These are phyloP conservation scores for Penicillium verhagenii DNA, from an alignment of 495 filamentous ascomycete genomes.

Conservation along the genomic window DNA sequence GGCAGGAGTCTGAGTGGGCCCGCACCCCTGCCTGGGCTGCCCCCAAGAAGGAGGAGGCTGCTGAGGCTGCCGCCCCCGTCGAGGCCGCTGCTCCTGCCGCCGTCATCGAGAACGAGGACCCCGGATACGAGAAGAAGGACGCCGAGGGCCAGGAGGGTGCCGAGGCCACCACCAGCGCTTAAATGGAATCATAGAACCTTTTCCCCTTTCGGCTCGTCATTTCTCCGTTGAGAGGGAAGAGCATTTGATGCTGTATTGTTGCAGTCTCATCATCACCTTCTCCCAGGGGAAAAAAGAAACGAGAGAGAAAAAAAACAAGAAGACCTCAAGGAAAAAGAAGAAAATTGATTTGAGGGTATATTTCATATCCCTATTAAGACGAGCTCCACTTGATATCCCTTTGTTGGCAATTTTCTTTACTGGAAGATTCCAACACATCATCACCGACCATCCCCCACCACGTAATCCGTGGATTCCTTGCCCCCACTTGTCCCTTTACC, in stretches of 20 bases:
- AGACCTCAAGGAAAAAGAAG: background rate
- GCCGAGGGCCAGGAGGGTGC: slow-evolving; percentile 28
- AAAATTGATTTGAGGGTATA: background rate
- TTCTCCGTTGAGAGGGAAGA: slow-evolving; percentile 7
- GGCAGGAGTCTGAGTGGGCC: slow-evolving; percentile 77
- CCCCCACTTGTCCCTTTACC: slow-evolving; percentile 41
- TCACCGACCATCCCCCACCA: slow-evolving; percentile 19
- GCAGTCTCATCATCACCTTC: background rate
- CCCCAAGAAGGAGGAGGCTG: slow-evolving; percentile 32
- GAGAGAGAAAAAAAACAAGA: background rate
- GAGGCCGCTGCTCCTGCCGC: slow-evolving; percentile 16
- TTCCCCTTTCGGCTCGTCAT: slow-evolving; percentile 13
- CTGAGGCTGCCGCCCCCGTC: slow-evolving; percentile 12
- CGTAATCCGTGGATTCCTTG: slow-evolving; percentile 15
- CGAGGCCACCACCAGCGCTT: slow-evolving; percentile 36
- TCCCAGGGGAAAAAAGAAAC: background rate
- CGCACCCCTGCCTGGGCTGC: slow-evolving; percentile 68
- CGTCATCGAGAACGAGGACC: slow-evolving; percentile 27
- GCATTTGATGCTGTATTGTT: slow-evolving; percentile 2
- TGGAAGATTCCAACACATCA: slow-evolving; percentile 21
- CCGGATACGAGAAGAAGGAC: slow-evolving; percentile 33
- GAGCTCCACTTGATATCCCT: slow-evolving; percentile 4
- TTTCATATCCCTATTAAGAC: background rate
- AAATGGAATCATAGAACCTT: slow-evolving; percentile 14
- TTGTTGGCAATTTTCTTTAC: slow-evolving; percentile 1